Evolutionary conservation across 1,139 yeast species (phyloP).

Genomic region (Yamadazyma diospyri): DNA sequence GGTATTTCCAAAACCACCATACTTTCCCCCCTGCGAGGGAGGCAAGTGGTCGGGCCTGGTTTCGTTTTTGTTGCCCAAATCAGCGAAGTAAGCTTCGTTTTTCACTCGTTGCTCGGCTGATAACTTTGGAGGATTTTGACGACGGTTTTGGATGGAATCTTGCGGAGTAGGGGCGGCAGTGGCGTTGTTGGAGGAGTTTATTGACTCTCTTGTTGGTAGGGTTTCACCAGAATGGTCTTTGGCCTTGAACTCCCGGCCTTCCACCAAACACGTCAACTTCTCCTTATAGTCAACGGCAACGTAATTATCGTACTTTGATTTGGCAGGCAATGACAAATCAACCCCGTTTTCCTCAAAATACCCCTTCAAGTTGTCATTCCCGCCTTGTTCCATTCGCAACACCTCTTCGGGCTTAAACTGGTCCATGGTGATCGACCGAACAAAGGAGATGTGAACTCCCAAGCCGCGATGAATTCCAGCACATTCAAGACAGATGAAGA

Average conservation of each 20-base stretch:
- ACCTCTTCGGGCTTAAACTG: constrained; percentile 93
- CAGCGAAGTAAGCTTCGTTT: constrained; percentile 81
- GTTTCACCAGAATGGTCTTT: constrained; percentile 57
- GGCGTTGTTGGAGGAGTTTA: constrained; percentile 8
- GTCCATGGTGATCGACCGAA: constrained; percentile 94
- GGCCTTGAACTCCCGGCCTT: constrained; percentile 68
- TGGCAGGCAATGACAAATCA: constrained; percentile 60
- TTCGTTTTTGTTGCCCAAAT: constrained; percentile 70
- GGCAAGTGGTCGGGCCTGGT: constrained; percentile 74
- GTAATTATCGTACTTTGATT: constrained; percentile 76
- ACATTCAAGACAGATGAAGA: constrained; percentile 94
- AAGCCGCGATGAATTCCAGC: constrained; percentile 95
- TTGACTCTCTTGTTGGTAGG: constrained; percentile 30
- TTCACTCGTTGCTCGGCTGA: constrained; percentile 45
- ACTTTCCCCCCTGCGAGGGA: constrained; percentile 94
- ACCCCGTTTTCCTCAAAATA: constrained; percentile 76
- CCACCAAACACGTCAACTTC: constrained; percentile 68
- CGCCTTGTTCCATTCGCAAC: constrained; percentile 90
- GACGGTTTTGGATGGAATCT: constrained; percentile 41
- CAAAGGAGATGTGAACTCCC: constrained; percentile 96
- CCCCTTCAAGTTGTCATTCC: constrained; percentile 70
- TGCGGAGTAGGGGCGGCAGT: constrained; percentile 16
- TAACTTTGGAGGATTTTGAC: constrained; percentile 30
- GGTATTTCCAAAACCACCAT: constrained; percentile 85
- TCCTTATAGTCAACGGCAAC: constrained; percentile 95